Evolutionary conservation across 148 eudicot species (phyloP).

Genomic region (Vaccinium corymbosum): DNA sequence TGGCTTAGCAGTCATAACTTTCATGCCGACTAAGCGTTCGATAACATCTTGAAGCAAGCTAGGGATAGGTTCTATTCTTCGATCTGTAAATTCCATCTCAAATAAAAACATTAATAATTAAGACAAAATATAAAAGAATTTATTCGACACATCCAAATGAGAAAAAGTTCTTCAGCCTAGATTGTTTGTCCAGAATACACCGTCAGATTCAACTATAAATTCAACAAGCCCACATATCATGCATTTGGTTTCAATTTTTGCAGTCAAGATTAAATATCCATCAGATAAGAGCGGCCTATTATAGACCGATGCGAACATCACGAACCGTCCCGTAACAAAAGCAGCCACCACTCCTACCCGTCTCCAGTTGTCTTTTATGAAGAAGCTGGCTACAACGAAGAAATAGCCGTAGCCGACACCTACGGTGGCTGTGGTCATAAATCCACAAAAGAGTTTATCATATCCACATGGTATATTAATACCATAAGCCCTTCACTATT

Average conservation of each 20-base stretch:
- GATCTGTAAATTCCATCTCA: constrained; percentile 34
- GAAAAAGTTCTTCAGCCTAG: not conserved
- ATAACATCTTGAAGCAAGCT: constrained; percentile 42
- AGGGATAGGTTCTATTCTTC: constrained; percentile 54
- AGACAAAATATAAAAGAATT: not conserved
- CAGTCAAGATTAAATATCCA: not conserved
- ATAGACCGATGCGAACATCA: too few relatives aligned
- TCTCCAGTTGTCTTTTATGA: too few relatives aligned
- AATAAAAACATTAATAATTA: constrained; percentile 18
- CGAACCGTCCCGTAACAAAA: too few relatives aligned
- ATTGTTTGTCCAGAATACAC: not conserved
- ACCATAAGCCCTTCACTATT: not conserved
- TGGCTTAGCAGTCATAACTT: constrained; percentile 43
- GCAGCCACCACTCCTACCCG: too few relatives aligned
- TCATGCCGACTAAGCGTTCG: constrained; percentile 37
- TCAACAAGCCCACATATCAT: not conserved
- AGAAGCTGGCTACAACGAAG: too few relatives aligned
- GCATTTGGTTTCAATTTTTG: not conserved
- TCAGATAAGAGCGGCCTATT: not conserved
- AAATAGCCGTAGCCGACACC: too few relatives aligned
- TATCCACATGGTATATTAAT: not conserved
- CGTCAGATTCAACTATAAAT: not conserved
- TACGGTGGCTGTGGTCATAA: too few relatives aligned
- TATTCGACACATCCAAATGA: constrained; percentile 1
- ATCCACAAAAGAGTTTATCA: not conserved